Evolutionary conservation across 441 rosid species (phyloP).

Genomic region (Raphanus hybrid): DNA sequence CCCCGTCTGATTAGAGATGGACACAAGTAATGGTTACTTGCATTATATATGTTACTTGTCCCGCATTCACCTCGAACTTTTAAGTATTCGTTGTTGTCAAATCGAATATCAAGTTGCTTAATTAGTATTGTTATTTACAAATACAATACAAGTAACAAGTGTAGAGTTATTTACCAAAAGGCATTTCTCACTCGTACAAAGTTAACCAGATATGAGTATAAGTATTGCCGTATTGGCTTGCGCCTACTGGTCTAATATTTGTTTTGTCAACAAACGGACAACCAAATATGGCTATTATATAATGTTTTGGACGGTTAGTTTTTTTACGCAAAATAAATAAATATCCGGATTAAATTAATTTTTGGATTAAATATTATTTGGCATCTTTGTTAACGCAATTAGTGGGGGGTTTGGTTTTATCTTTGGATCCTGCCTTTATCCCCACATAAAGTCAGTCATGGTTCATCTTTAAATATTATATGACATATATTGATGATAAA

Average conservation of each 20-base stretch:
- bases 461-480: slow-evolving; percentile 14
- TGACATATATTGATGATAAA: neutral
- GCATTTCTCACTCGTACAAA: no score
- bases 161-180: no score
- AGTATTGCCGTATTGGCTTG: no score
- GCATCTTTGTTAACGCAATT: slow-evolving; percentile 32
- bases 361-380: neutral
- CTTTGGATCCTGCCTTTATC: slow-evolving; percentile 24
- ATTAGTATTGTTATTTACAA: no score
- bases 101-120: no score
- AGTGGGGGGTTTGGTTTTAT: slow-evolving; percentile 19
- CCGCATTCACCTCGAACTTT: no score
- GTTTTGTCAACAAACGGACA: slow-evolving; percentile 1
- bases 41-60: no score
- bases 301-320: neutral
- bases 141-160: no score
- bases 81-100: no score
- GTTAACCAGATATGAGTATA: no score
- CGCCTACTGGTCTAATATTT: neutral
- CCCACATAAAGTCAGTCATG: slow-evolving; percentile 17
- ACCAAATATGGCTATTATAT: neutral
- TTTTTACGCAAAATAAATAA: neutral
- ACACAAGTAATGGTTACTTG: no score
- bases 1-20: neutral
- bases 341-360: neutral